Conservation (phyloP, 805 yeast genomes). For the Brettanomyces custersianus region DNA sequence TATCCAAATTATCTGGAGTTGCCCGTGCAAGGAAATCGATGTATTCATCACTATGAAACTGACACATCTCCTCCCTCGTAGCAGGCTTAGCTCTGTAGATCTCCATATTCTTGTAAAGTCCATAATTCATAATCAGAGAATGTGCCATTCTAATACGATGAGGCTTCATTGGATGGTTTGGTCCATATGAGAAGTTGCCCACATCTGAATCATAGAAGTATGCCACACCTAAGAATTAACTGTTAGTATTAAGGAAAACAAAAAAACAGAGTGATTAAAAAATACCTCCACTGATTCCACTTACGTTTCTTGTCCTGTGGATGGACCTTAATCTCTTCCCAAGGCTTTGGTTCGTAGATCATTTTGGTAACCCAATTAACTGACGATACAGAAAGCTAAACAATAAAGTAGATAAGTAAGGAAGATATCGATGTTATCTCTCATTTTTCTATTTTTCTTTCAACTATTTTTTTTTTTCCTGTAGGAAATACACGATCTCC, state of each 20-base stretch:
- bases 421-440: no score
- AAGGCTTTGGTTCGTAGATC: constrained; percentile 45
- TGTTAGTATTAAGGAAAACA: constrained; percentile 1
- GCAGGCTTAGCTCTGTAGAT: constrained; percentile 96
- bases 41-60: constrained; percentile 96
- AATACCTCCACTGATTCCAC: constrained; percentile 11
- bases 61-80: constrained; percentile 95
- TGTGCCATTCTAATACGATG: constrained; percentile 99
- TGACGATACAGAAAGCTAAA: no score
- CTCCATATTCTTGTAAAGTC: constrained; percentile 94
- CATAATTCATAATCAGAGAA: constrained; percentile 93
- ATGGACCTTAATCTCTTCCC: constrained; percentile 51
- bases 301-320: constrained; percentile 42
- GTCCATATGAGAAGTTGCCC: constrained; percentile 96
- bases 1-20: constrained; percentile 83
- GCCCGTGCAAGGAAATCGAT: constrained; percentile 86
- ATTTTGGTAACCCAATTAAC: no score
- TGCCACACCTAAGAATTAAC: constrained; percentile 45
- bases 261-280: neutral
- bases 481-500: no score
- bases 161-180: constrained; percentile 99
- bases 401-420: no score
- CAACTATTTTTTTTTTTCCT: no score
- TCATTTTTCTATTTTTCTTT: no score
- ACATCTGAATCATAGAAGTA: constrained; percentile 86